Conservation (phyloP, 192 early-diverging fungal species). For the Coemansia sp. region DNA sequence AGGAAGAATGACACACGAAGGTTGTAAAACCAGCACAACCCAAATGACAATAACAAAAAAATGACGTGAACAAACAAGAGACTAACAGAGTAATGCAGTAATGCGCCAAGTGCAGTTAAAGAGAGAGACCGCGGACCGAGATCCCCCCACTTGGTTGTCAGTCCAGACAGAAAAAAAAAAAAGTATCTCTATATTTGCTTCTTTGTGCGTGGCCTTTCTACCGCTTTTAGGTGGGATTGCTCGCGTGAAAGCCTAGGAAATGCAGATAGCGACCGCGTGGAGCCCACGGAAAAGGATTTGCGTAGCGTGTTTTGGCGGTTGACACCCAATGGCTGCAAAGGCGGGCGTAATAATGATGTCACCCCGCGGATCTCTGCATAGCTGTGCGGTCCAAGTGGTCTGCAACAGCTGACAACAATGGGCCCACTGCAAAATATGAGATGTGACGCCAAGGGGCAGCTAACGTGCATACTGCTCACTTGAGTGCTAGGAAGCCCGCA, state of each 20-base stretch:
- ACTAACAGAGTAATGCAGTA: background rate
- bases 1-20: slow-evolving; percentile 1
- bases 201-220: background rate
- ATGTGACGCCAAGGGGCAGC: background rate
- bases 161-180: background rate
- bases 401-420: background rate
- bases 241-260: background rate
- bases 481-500: background rate
- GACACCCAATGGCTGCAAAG: background rate
- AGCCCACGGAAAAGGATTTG: background rate
- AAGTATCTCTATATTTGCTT: background rate
- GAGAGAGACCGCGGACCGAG: background rate
- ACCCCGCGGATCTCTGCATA: background rate
- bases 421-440: background rate
- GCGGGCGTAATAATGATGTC: background rate
- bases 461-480: background rate
- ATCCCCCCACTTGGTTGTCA: background rate
- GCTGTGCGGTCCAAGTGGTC: background rate
- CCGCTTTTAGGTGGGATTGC: background rate
- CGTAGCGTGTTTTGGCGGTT: background rate
- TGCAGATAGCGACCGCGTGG: background rate
- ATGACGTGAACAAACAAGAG: background rate
- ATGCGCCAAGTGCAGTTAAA: background rate
- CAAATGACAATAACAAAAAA: background rate
- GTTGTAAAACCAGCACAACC: slow-evolving; percentile 9